Evolutionary conservation across 352 stramenopile genomes (phyloP).

Genomic region (Pythium rishiriense): DNA sequence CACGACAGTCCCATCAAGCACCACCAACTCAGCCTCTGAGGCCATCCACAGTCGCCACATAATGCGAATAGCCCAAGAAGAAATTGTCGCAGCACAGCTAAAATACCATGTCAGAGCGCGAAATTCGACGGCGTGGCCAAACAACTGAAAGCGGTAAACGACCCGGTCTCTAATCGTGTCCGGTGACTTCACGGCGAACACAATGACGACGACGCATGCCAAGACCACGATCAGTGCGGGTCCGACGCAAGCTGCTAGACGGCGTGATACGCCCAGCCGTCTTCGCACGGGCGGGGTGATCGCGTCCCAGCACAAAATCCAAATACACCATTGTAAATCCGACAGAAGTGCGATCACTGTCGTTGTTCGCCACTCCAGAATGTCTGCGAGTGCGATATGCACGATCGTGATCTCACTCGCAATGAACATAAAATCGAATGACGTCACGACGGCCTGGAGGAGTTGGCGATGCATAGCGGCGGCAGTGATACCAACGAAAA

Average conservation of each 20-base stretch:
- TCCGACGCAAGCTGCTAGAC: neutral
- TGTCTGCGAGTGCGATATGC: constrained; percentile 29
- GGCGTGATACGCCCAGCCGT: neutral
- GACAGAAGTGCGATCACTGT: neutral
- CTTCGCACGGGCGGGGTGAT: neutral
- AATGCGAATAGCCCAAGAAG: constrained; percentile 3
- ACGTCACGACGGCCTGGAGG: constrained; percentile 30
- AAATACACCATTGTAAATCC: neutral
- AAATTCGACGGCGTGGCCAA: neutral
- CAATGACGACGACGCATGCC: neutral
- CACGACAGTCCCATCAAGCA: constrained; percentile 7
- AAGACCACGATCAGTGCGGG: neutral
- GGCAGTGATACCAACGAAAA: neutral
- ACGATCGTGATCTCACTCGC: constrained; percentile 27
- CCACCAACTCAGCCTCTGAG: neutral
- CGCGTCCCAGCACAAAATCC: constrained; percentile 8
- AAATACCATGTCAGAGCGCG: constrained; percentile 6
- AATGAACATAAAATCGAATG: constrained; percentile 49
- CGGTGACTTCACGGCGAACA: neutral
- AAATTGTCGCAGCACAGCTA: constrained; percentile 3
- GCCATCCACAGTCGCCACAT: constrained; percentile 10
- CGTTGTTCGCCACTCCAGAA: constrained; percentile 1
- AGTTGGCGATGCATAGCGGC: constrained; percentile 26
- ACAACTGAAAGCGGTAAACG: neutral
- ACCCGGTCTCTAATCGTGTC: neutral